Conservation (phyloP, 129 eudicot genomes). For the Lactuca saligna region DNA sequence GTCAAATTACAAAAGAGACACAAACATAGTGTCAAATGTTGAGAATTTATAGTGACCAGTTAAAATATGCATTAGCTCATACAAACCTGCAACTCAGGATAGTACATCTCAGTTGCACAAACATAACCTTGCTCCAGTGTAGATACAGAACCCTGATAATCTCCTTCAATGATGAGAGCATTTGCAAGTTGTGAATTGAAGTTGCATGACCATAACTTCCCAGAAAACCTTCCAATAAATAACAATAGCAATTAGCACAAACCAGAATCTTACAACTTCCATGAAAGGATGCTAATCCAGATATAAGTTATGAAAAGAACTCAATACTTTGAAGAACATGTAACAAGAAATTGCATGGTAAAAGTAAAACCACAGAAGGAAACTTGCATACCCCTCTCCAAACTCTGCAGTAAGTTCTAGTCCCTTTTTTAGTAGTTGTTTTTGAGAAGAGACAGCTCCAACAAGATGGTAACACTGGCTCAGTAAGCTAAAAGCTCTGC, state of each 20-base stretch:
- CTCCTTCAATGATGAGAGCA: slow-evolving; percentile 91
- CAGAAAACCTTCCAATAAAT: slow-evolving; percentile 71
- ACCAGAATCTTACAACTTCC: not conserved
- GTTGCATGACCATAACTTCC: slow-evolving; percentile 93
- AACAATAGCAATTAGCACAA: slow-evolving; percentile 20
- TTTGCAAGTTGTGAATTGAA: slow-evolving; percentile 97
- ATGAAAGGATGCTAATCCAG: not conserved
- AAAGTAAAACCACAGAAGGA: too few species aligned
- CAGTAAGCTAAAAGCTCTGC: slow-evolving; percentile 84
- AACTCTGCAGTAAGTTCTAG: slow-evolving; percentile 63
- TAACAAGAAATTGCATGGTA: not conserved
- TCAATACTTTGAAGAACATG: not conserved
- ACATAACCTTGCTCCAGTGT: slow-evolving; percentile 62
- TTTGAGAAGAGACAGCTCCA: slow-evolving; percentile 86
- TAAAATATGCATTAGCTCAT: slow-evolving; percentile 21
- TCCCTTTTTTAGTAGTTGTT: slow-evolving; percentile 81
- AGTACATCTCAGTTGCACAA: slow-evolving; percentile 75
- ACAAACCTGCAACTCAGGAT: slow-evolving; percentile 90
- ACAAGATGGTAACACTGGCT: slow-evolving; percentile 98
- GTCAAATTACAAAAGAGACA: not conserved
- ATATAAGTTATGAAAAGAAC: not conserved
- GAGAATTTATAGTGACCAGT: not conserved
- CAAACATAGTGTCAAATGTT: slow-evolving; percentile 8
- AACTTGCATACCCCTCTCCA: slow-evolving; percentile 69
- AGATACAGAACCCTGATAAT: slow-evolving; percentile 67